phyloP scores from a whole-genome alignment of 257 asterid species.

The Eucommia ulmoides region DNA sequence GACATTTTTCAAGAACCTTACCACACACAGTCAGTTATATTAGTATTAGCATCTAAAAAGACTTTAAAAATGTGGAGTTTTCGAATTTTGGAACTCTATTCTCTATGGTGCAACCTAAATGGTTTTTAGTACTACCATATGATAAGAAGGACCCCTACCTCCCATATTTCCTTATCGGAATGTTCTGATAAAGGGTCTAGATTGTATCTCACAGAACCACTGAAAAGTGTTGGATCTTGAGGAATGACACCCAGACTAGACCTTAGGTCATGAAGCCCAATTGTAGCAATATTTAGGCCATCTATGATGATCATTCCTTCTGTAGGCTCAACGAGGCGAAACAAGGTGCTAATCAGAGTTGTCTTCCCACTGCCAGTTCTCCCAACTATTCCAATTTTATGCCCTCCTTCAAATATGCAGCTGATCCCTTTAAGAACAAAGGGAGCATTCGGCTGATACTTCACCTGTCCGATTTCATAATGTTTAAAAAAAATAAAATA shows the following conservation, averaged over 20 bases:
- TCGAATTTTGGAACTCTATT: too few species aligned
- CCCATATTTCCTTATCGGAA: conserved; percentile 21
- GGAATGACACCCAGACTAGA: conserved; percentile 18
- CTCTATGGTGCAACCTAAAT: too few species aligned
- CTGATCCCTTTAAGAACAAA: conserved; percentile 23
- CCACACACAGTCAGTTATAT: too few species aligned
- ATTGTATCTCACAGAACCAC: conserved; percentile 19
- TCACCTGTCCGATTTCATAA: conserved; percentile 14
- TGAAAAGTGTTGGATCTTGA: conserved; percentile 26
- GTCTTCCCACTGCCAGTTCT: conserved; percentile 31
- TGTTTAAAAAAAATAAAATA: too few species aligned
- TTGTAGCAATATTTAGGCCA: conserved; percentile 12
- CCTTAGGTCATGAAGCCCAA: conserved; percentile 21
- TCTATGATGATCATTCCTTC: conserved; percentile 21
- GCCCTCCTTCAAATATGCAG: conserved; percentile 19
- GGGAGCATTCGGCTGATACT: conserved; percentile 15
- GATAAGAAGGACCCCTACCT: conserved; percentile 10
- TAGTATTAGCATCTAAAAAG: too few species aligned
- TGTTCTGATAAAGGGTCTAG: conserved; percentile 22
- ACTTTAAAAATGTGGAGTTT: too few species aligned
- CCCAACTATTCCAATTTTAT: conserved; percentile 29
- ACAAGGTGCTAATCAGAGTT: conserved; percentile 20
- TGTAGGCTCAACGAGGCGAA: conserved; percentile 23
- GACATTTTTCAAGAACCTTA: conserved; percentile 22
- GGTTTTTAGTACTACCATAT: too few species aligned